phyloP scores from a whole-genome alignment of 441 rosid species.

The Mallotus japonicus region DNA sequence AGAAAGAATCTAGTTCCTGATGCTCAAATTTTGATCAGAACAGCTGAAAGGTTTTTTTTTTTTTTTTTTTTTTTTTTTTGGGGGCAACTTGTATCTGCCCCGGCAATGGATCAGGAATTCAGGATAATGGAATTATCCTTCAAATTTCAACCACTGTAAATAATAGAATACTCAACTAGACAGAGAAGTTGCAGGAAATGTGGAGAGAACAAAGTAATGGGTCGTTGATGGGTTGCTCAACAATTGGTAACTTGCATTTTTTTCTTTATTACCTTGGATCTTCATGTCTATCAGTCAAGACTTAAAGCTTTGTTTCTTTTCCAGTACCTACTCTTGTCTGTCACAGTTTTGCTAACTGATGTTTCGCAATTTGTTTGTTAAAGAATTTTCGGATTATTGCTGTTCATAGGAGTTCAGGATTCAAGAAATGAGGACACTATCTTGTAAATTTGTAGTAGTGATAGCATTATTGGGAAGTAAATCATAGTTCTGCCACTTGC shows the following conservation, averaged over 20 bases:
- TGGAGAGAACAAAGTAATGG: slow-evolving; percentile 27
- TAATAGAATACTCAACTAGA: slow-evolving; percentile 47
- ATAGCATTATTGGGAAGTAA: slow-evolving; percentile 13
- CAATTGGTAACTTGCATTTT: neutral
- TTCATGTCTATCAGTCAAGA: slow-evolving; percentile 16
- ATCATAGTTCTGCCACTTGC: slow-evolving; percentile 8
- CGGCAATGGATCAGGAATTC: slow-evolving; percentile 2
- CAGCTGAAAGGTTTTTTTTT: slow-evolving; percentile 7
- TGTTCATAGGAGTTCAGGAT: slow-evolving; percentile 30
- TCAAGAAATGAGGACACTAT: slow-evolving; percentile 12
- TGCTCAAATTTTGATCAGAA: slow-evolving; percentile 11
- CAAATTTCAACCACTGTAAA: slow-evolving; percentile 40
- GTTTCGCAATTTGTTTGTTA: slow-evolving; percentile 22
- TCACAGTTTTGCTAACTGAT: slow-evolving; percentile 47
- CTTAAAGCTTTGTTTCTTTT: slow-evolving; percentile 30
- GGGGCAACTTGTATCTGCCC: neutral
- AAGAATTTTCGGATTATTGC: slow-evolving; percentile 15
- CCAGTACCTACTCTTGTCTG: slow-evolving; percentile 29
- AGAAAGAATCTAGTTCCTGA: slow-evolving; percentile 40
- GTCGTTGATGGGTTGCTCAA: slow-evolving; percentile 8
- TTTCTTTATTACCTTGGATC: slow-evolving; percentile 4
- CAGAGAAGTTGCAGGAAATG: slow-evolving; percentile 27
- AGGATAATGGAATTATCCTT: slow-evolving; percentile 15
- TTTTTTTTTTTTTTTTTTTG: neutral
- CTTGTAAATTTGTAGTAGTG: slow-evolving; percentile 34